phyloP scores from a whole-genome alignment of 129 eudicot species.

The Arctium minus region DNA sequence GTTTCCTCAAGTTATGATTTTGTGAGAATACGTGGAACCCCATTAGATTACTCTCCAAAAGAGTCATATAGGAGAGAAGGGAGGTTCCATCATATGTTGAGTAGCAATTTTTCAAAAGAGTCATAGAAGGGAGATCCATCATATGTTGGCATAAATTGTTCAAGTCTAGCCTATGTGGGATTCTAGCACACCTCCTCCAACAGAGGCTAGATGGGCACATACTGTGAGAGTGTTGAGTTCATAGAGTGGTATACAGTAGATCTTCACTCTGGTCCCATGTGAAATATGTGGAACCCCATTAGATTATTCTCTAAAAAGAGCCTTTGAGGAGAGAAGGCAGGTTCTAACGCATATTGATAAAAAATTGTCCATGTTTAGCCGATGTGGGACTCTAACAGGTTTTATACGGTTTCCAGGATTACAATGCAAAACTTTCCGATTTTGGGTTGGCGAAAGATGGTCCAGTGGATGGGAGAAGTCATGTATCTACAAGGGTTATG shows the following conservation, averaged over 20 bases:
- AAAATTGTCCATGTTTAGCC: neutral
- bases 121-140: too few species aligned
- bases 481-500: slow-evolving; percentile 94
- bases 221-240: too few species aligned
- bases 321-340: neutral
- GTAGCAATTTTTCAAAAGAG: too few species aligned
- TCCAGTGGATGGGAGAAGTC: slow-evolving; percentile 73
- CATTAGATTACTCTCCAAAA: neutral
- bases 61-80: neutral
- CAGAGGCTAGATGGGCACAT: too few species aligned
- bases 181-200: too few species aligned
- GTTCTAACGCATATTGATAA: neutral
- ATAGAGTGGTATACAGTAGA: neutral
- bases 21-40: neutral
- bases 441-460: slow-evolving; percentile 97
- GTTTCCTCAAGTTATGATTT: neutral
- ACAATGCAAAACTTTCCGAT: slow-evolving; percentile 93
- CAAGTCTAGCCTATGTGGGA: too few species aligned
- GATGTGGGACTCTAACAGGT: neutral
- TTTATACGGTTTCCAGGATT: slow-evolving; percentile 39
- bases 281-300: neutral
- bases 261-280: neutral
- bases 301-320: neutral
- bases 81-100: too few species aligned
- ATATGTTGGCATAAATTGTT: too few species aligned